phyloP scores from a whole-genome alignment of 192 early-diverging fungal genomes.

The Phlyctochytrium planicorne region DNA sequence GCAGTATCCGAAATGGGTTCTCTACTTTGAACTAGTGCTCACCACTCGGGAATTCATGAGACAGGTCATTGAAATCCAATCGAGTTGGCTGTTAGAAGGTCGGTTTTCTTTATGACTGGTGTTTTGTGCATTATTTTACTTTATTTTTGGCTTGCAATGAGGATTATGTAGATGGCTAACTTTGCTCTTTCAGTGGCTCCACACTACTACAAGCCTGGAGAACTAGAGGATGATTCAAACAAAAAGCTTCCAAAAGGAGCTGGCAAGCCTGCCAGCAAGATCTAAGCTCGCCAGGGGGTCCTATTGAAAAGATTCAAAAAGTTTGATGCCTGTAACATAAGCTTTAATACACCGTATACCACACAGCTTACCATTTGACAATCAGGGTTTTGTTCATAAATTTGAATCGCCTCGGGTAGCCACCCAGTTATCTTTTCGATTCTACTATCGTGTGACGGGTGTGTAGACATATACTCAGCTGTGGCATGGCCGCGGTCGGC shows the following conservation, averaged over 20 bases:
- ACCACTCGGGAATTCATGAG: slow-evolving; percentile 96
- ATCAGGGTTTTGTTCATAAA: slow-evolving; percentile 44
- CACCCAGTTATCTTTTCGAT: slow-evolving; percentile 60
- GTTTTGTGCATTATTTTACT: background rate
- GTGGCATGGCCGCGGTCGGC: slow-evolving; percentile 32
- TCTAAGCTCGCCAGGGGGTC: slow-evolving; percentile 2
- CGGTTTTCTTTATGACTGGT: background rate
- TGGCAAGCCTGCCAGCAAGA: slow-evolving; percentile 33
- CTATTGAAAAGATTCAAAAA: background rate
- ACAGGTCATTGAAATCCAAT: slow-evolving; percentile 88
- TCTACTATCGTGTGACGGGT: slow-evolving; percentile 68
- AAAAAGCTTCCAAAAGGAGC: slow-evolving; percentile 46
- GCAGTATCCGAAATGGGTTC: slow-evolving; percentile 79
- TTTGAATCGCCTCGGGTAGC: slow-evolving; percentile 61
- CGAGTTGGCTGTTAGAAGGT: slow-evolving; percentile 80
- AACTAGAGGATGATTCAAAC: slow-evolving; percentile 51
- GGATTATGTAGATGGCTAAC: slow-evolving; percentile 5
- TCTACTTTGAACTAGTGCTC: slow-evolving; percentile 91
- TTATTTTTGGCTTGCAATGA: background rate
- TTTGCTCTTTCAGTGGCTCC: slow-evolving; percentile 56
- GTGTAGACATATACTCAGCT: slow-evolving; percentile 79
- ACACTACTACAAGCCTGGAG: slow-evolving; percentile 74
- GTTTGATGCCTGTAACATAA: background rate
- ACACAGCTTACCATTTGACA: slow-evolving; percentile 29
- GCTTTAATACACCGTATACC: background rate